Conservation (phyloP, 768 basidiomycete genomes). For the Nidularia pulvinata region DNA sequence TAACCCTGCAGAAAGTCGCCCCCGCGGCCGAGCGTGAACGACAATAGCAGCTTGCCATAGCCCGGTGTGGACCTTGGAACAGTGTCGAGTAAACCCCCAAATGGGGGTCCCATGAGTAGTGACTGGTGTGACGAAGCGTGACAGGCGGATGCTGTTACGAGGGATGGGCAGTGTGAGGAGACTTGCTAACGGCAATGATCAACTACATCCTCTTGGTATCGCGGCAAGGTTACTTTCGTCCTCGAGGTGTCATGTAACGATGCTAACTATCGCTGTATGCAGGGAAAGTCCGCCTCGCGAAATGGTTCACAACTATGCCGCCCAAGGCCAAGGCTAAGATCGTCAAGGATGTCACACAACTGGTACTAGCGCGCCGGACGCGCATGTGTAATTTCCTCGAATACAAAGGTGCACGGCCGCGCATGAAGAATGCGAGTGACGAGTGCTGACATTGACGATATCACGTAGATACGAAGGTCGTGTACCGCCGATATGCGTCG, state of each 20-base stretch:
- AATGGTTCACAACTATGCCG: slow-evolving; percentile 97
- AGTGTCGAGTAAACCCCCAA: no score
- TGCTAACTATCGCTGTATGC: neutral
- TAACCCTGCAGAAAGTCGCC: no score
- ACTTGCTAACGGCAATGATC: slow-evolving; percentile 58
- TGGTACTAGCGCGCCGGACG: slow-evolving; percentile 92
- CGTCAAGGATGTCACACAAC: slow-evolving; percentile 98
- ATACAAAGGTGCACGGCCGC: slow-evolving; percentile 80
- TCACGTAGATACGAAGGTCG: slow-evolving; percentile 75
- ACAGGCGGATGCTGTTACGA: neutral
- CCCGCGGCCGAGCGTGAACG: no score
- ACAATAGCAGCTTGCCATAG: no score
- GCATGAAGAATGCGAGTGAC: neutral
- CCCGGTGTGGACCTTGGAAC: no score
- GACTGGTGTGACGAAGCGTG: neutral
- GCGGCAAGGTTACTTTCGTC: slow-evolving; percentile 72
- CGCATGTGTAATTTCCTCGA: slow-evolving; percentile 99
- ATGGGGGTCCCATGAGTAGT: no score
- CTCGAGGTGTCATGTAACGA: neutral
- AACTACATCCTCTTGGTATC: slow-evolving; percentile 98
- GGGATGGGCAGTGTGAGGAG: no score
- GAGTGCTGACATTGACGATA: slow-evolving; percentile 3
- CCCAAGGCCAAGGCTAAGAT: slow-evolving; percentile 94
- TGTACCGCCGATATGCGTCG: slow-evolving; percentile 96
- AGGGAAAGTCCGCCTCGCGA: slow-evolving; percentile 97